Evolutionary conservation across 225 moss, liverwort and hornwort genomes (phyloP).

Genomic region (Bryoerythrophyllum caledonicum): DNA sequence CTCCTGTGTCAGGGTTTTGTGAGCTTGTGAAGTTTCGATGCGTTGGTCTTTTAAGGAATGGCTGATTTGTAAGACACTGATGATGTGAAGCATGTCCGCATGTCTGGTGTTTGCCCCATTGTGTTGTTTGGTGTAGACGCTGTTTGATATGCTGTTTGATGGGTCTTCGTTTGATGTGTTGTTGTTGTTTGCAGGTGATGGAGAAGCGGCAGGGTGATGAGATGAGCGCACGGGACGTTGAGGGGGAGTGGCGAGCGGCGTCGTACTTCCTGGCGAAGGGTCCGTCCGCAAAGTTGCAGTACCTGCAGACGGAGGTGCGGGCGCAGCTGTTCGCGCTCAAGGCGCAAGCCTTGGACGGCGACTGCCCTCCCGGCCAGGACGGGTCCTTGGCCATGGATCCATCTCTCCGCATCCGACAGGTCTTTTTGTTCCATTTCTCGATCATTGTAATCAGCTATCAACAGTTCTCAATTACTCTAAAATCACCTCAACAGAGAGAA

Average conservation of each 20-base stretch:
- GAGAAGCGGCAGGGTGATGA: slow-evolving; percentile 17
- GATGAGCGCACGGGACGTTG: slow-evolving; percentile 40
- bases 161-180: too few relatives aligned
- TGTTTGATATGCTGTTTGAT: too few relatives aligned
- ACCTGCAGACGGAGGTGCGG: slow-evolving; percentile 57
- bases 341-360: slow-evolving; percentile 80
- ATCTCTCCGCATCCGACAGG: slow-evolving; percentile 47
- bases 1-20: slow-evolving; percentile 9
- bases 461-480: too few relatives aligned
- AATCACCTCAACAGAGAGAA: too few relatives aligned
- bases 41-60: slow-evolving; percentile 9
- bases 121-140: too few relatives aligned
- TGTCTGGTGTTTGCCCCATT: too few relatives aligned
- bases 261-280: slow-evolving; percentile 88
- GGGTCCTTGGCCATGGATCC: slow-evolving; percentile 67
- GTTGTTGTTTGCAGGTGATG: neutral
- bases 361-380: slow-evolving; percentile 66
- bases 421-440: neutral
- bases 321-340: slow-evolving; percentile 66
- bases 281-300: slow-evolving; percentile 81
- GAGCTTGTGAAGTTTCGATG: neutral
- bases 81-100: too few relatives aligned
- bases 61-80: neutral
- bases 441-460: too few relatives aligned
- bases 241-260: slow-evolving; percentile 77